Base-by-base conservation (phyloP, 139 green algal species). In the Pseudopediastrum boryanum region DNA sequence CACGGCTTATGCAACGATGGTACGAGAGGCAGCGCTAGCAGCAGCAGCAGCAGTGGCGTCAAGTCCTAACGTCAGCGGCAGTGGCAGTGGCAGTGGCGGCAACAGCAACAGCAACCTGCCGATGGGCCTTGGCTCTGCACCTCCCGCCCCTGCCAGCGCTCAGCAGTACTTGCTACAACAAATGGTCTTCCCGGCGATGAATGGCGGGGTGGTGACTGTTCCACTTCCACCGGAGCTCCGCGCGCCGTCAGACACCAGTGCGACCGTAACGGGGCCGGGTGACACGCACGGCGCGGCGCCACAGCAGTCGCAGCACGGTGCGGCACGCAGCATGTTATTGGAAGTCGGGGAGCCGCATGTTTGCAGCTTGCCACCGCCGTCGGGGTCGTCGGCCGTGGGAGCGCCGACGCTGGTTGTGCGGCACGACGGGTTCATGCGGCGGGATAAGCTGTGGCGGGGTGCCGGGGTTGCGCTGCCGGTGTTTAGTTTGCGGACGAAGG, bases 391-490 rank as follows among this genome's bases (percentile, higher is more conserved):
- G n/a, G 52, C 62, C 46, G 41, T 63, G 58, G 83, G 82, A 12
- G 68, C 86, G 9, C 87, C 85, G 0, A 69, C 85, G 50, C 41
- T 93, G 7, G 77, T 95, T 43, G 85, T 92, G 13, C 84, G 79
- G 27, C 75, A 91, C 58, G 92, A 96, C 82, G 91, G 90, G 31
- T 86, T 85, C 61, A 90, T 96, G 36, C 84, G 86, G 87, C 86
- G 79, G 42, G 68, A 80, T n/a, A 62, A 50, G 73, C 84, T 89
- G 9, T 99, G 96, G 96, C 86, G 90, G 1, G 95, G 96, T 0
- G 89, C 94, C 2, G 96, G 94, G 13, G 42, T 98, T 4, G 94
- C 95, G 0, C 68, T 94, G 12, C 96, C 96, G 0, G 93, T 99
- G 58, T 99, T 99, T 86, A 92, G 85, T 63, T 75, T 97, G 56